phyloP scores from a whole-genome alignment of 2,329 filamentous ascomycete genomes.

The Fusarium chlamydosporum region DNA sequence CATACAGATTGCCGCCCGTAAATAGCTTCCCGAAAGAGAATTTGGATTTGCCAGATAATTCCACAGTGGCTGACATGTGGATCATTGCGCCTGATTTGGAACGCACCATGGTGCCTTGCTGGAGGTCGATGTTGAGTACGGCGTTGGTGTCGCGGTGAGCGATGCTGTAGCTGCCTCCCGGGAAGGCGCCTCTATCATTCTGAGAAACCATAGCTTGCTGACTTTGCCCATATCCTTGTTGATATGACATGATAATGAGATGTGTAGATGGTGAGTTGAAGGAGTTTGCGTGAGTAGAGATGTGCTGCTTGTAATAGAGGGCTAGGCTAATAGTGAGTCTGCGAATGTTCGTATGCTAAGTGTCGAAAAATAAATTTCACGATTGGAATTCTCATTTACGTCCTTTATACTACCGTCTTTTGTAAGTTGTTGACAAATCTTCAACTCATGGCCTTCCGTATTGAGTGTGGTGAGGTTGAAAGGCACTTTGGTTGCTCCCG shows the following conservation, averaged over 20 bases:
- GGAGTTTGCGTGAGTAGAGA: neutral
- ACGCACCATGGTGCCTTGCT: neutral
- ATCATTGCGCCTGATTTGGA: neutral
- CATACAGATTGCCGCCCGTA: neutral
- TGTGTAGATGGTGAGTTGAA: too few species aligned
- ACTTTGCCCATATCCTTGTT: neutral
- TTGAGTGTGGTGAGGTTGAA: neutral
- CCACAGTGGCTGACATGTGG: neutral
- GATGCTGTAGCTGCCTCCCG: neutral
- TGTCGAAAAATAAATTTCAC: too few species aligned
- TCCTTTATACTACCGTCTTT: too few species aligned
- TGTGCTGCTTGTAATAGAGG: neutral
- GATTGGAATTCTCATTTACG: too few species aligned
- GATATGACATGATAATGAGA: neutral
- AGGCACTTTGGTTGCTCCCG: neutral
- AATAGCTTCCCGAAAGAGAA: neutral
- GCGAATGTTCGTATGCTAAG: too few species aligned
- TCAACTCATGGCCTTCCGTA: neutral
- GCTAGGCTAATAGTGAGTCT: too few species aligned
- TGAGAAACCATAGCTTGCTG: neutral
- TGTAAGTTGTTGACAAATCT: neutral
- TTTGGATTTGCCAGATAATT: neutral
- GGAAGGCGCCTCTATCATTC: neutral
- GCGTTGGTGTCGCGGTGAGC: slow-evolving; percentile 2
- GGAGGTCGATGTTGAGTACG: neutral